A percentile compares a stretch with the other conserved stretches of the same genome.
phyloP scores from a whole-genome alignment of 2,329 filamentous ascomycete species.

The Ceratocystis ficicola region DNA sequence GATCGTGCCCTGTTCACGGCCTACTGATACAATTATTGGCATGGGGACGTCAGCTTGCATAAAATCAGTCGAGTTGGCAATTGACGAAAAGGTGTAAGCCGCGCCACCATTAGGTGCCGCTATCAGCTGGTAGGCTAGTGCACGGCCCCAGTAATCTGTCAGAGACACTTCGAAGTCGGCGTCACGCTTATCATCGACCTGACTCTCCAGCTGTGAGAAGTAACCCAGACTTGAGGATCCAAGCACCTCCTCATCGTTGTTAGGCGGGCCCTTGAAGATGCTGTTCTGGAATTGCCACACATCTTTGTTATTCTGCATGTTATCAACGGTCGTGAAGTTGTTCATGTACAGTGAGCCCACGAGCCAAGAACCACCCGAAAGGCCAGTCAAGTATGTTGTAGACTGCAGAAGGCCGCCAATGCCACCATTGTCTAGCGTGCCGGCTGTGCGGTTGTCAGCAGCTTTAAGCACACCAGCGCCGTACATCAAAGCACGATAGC shows the following conservation, averaged over 20 bases:
- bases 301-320: conserved; percentile 28
- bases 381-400: conserved; percentile 65
- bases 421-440: conserved; percentile 43
- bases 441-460: conserved; percentile 58
- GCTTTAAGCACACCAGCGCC: conserved; percentile 69
- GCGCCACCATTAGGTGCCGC: conserved; percentile 63
- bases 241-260: conserved; percentile 26
- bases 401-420: conserved; percentile 72
- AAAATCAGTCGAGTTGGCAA: conserved; percentile 36
- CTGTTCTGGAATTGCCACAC: conserved; percentile 35
- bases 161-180: conserved; percentile 47
- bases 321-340: conserved; percentile 62
- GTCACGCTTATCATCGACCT: conserved; percentile 31
- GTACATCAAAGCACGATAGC: conserved; percentile 75
- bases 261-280: conserved; percentile 31
- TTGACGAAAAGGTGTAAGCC: conserved; percentile 68
- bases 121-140: conserved; percentile 75
- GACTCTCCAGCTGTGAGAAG: conserved; percentile 30
- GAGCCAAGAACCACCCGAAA: conserved; percentile 76
- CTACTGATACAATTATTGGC: conserved; percentile 40
- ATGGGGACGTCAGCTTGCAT: conserved; percentile 35
- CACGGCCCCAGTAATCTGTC: conserved; percentile 83
- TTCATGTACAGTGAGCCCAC: conserved; percentile 73
- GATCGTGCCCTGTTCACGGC: conserved; percentile 34
- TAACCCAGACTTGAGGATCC: conserved; percentile 26